Base-by-base conservation (phyloP, 2,329 filamentous ascomycete genomes). In the Cryphonectria parasitica region DNA sequence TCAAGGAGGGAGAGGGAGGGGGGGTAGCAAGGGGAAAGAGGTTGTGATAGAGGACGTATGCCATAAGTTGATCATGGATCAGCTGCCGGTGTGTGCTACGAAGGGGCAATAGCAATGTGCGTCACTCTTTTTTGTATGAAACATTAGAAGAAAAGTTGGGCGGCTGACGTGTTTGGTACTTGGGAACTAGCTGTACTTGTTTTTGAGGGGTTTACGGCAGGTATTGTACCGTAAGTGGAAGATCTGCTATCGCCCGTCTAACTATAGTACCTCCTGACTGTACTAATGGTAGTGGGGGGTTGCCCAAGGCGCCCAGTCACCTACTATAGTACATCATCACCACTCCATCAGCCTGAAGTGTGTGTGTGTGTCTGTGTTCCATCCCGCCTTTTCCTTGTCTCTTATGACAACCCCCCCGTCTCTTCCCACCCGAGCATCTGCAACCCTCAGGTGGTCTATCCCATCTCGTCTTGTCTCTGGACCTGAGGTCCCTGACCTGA, bases 241-340 rank as follows among this genome's bases (percentile, higher is more conserved):
- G 67, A 60, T 61, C 49, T 58, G 66, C 52, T 31, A 58, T 31
- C 25, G 54, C 28, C 54, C 54, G 2, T 8, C 25, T 19, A 31
- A 6, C 34, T 34, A 34, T 34, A 2, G 34, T 34, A 34, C 34
- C 34, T 34, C 34, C 34, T 34, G 34, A 11, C 45, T 49, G 22
- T 49, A 49, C 45, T 49, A 49, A 2, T 49, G 52, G 25, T 31
- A 17, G 60, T 68, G 66, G 66, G 66, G 65, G 65, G 5, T 49
- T 41, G 13, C 17, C 34, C 17, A 7, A 2, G 3, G 19, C 17
- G 19, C 43, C 43, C 43, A 45, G 43, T 5, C 7, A 45, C 17
- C 65, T 54, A 54, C 36, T 63, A 39, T 49, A 65, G 39, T 58
- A 61, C 45, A 45, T 68, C 69, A 66, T 64, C 69, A 71, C 61